Conservation (phyloP, 495 filamentous ascomycete genomes). For the Xylaria longipes region DNA sequence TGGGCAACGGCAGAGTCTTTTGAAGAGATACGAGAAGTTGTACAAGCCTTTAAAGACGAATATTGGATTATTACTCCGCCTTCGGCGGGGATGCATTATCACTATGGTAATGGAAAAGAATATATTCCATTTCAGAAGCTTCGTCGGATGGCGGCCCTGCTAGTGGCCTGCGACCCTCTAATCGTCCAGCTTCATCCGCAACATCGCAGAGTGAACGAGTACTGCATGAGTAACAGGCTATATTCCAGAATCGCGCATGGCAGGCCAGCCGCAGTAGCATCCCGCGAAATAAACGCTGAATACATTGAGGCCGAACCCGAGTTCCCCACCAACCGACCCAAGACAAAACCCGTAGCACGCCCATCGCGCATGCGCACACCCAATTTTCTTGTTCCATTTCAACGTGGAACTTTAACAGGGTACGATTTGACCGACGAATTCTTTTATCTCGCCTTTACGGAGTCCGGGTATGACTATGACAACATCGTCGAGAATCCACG, state of each 20-base stretch:
- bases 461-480: background rate
- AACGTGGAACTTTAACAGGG: constrained; percentile 1
- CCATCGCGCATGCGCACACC: background rate
- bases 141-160: constrained; percentile 25
- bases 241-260: constrained; percentile 20
- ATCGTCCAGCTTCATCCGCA: constrained; percentile 30
- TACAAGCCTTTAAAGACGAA: constrained; percentile 21
- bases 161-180: constrained; percentile 29
- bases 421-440: background rate
- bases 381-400: background rate
- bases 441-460: background rate
- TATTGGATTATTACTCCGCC: constrained; percentile 12
- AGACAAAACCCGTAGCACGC: background rate
- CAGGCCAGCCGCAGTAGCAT: background rate
- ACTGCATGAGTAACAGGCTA: constrained; percentile 19
- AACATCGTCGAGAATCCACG: background rate
- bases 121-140: constrained; percentile 14
- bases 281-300: background rate
- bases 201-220: constrained; percentile 15
- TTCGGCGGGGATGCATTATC: constrained; percentile 29
- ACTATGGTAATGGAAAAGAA: constrained; percentile 29
- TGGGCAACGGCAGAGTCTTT: constrained; percentile 26
- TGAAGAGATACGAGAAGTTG: constrained; percentile 26
- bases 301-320: constrained; percentile 2
- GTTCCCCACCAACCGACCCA: background rate